A percentile compares a stretch with the other conserved stretches of the same genome.
Conservation (phyloP, 2,329 filamentous ascomycete genomes). For the Aspergillus sergii region DNA sequence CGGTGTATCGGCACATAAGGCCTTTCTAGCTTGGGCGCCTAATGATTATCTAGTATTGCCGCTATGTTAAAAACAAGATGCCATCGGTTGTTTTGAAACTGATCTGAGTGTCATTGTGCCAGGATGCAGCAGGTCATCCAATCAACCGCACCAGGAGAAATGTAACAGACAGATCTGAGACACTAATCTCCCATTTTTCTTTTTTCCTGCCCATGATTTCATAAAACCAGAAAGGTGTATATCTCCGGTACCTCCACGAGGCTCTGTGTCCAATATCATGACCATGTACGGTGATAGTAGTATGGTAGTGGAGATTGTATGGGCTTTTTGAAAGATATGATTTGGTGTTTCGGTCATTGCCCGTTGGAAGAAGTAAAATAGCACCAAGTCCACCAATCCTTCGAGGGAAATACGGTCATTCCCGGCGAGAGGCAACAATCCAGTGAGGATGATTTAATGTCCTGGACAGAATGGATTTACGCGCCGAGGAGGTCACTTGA, state of each 20-base stretch:
- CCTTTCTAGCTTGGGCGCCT: no score
- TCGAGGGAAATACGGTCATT: background rate
- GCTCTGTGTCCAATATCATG: background rate
- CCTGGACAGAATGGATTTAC: conserved; percentile 12
- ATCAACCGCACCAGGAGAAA: background rate
- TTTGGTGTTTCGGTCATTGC: background rate
- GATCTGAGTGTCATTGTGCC: background rate
- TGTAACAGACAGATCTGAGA: background rate
- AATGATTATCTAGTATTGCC: background rate
- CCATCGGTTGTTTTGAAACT: background rate
- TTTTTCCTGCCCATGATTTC: background rate
- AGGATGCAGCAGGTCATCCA: background rate
- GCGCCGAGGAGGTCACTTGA: conserved; percentile 24
- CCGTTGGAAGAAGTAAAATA: background rate
- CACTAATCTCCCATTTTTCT: background rate
- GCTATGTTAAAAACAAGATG: background rate
- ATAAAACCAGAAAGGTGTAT: background rate
- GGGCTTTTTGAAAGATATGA: background rate
- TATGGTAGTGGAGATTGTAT: background rate
- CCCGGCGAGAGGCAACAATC: background rate
- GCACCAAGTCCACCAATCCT: conserved; percentile 8
- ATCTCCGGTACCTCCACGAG: background rate
- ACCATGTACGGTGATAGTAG: background rate
- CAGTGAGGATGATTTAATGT: background rate
- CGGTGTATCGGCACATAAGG: background rate